Evolutionary conservation across 306 rosid species (phyloP), one percentile per base, ranked within the genome.

Genomic region (Castanea sativa): DNA sequence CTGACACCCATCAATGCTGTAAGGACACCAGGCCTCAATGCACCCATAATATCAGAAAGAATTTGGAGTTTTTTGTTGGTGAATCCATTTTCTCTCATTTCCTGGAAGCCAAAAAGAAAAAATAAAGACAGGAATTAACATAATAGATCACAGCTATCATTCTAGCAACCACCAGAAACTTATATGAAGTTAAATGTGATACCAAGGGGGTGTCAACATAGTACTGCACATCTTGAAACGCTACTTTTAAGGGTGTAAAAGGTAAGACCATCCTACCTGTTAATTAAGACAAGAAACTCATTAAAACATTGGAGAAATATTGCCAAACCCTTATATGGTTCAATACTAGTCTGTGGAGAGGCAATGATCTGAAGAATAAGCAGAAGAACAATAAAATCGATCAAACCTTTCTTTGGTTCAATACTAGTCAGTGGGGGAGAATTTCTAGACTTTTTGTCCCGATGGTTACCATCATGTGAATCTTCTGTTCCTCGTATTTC

Each of bases 181-280:
- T 49, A 12, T 12, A 49, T 0, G 16, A 63, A 21, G 45, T 12
- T 63, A 11, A 21, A 14, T 43, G 21, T 27, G 21, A 45, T 81
- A 88, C 89, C 89, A 55, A 9, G 18, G 91, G 89, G 5, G 76
- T 79, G 38, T 84, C 85, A 23, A 88, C 85, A 58, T 43, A 76
- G 77, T 83, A 88, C 16, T 85, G 87, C 81, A 88, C 74, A 83
- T 83, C 83, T 74, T 83, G 79, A 82, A 88, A 88, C 53, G 69
- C 82, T 14, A 81, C 57, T 45, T 81, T 70, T 23, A 88, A 49
- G 70, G 89, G 88, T 35, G 83, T 81, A 49, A 83, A 88, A 7
- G 88, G 91, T 49, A 88, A 70, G 2, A 69, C 86, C 80, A 85
- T 78, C 27, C 52, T 80, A 56, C 85, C 85, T 82, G 88, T 63